Evolutionary conservation across 1,139 yeast genomes (phyloP).

Genomic region (Saccharomyces hybrid): DNA sequence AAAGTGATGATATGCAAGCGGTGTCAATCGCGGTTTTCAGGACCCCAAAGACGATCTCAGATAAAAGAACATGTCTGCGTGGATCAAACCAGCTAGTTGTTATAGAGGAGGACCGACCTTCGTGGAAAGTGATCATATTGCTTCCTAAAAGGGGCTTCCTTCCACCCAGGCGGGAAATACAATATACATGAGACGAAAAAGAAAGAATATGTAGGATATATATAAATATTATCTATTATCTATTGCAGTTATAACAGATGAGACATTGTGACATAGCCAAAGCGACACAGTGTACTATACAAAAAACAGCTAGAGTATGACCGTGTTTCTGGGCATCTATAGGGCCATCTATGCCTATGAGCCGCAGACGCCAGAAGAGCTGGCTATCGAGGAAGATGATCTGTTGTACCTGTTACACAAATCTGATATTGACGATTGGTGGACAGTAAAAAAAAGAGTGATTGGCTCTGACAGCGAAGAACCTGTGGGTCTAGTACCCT

Average conservation of each 20-base stretch:
- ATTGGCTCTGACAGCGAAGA: conserved; percentile 85
- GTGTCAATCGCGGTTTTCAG: conserved; percentile 19
- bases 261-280: neutral
- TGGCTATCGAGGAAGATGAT: conserved; percentile 64
- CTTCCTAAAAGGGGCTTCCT: neutral
- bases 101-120: neutral
- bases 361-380: conserved; percentile 88
- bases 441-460: conserved; percentile 92
- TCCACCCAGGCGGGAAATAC: neutral
- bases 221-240: neutral
- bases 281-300: neutral
- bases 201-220: neutral
- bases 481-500: conserved; percentile 89
- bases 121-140: neutral
- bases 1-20: conserved; percentile 21
- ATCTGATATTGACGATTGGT: conserved; percentile 94
- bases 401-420: conserved; percentile 75
- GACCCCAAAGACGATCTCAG: conserved; percentile 18
- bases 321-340: conserved; percentile 66
- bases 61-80: conserved; percentile 10
- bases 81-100: neutral
- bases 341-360: conserved; percentile 73
- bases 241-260: neutral
- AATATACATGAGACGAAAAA: neutral
- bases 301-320: conserved; percentile 26